Conservation (phyloP, 73 alveolate species). For the Diophrys appendiculata region DNA sequence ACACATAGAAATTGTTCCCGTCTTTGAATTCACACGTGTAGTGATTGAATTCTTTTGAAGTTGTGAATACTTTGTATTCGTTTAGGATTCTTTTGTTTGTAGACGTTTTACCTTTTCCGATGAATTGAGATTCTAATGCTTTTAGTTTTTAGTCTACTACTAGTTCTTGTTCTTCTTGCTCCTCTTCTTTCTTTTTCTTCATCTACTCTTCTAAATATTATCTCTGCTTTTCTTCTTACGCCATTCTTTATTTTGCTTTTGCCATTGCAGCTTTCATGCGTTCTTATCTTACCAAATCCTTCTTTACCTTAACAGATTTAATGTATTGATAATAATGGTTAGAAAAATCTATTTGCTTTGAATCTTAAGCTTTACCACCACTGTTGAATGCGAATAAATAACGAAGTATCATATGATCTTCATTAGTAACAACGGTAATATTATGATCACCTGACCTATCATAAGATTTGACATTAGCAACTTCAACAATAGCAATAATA, state of each 20-base stretch:
- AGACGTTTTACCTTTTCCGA: constrained; percentile 17
- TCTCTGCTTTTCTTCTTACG: constrained; percentile 9
- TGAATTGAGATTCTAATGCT: constrained; percentile 12
- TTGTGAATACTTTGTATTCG: constrained; percentile 26
- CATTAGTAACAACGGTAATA: constrained; percentile 24
- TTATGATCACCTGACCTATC: constrained; percentile 5
- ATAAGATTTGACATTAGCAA: not conserved
- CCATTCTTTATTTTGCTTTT: constrained; percentile 8
- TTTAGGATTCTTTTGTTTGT: constrained; percentile 21
- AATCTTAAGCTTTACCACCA: not conserved
- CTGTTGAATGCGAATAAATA: constrained; percentile 11
- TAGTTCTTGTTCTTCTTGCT: constrained; percentile 1
- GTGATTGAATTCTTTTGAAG: constrained; percentile 26
- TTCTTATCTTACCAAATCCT: not conserved
- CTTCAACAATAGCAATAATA: constrained; percentile 22
- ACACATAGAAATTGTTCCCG: constrained; percentile 35
- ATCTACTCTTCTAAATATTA: constrained; percentile 32
- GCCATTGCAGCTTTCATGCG: constrained; percentile 19
- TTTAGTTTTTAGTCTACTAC: constrained; percentile 11
- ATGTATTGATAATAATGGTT: constrained; percentile 4
- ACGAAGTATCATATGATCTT: constrained; percentile 10
- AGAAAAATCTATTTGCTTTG: not conserved
- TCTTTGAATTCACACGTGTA: constrained; percentile 11
- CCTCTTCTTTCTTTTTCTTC: constrained; percentile 3
- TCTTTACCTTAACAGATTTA: not conserved